A percentile compares a stretch with the other conserved stretches of the same genome.
These are phyloP conservation scores for Saprolegnia diclina DNA, from an alignment of 352 stramenopile genomes.

Conservation along the genomic window DNA sequence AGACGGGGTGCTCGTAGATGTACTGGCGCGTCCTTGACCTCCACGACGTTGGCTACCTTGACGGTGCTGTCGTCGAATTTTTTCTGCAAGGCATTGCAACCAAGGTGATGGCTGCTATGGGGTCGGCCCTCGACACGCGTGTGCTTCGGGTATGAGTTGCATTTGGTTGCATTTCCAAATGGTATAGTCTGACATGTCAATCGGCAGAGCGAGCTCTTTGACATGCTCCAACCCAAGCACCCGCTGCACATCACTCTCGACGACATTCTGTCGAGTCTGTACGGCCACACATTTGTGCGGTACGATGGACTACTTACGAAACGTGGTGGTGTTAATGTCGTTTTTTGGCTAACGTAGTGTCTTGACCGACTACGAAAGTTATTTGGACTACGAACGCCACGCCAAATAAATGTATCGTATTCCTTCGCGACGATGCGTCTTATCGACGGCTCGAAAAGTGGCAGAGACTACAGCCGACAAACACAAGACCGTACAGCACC, in stretches of 20 bases:
- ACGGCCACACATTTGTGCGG: conserved; percentile 22
- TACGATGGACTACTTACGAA: too few relatives aligned
- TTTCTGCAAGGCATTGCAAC: conserved; percentile 18
- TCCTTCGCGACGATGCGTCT: too few relatives aligned
- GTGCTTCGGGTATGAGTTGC: background rate
- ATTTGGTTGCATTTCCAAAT: background rate
- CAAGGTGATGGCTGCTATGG: background rate
- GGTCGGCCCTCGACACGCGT: background rate
- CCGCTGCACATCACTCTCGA: conserved; percentile 6
- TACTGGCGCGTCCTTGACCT: conserved; percentile 24
- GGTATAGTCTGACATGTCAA: background rate
- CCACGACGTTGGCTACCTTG: background rate
- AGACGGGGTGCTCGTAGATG: background rate
- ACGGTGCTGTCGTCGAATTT: conserved; percentile 2
- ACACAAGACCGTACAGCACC: too few relatives aligned
- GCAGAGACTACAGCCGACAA: too few relatives aligned
- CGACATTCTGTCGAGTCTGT: conserved; percentile 3
- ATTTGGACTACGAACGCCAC: conserved; percentile 17
- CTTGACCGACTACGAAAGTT: conserved; percentile 21
- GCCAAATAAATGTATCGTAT: conserved; percentile 4
- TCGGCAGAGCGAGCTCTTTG: conserved; percentile 23
- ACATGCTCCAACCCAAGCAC: conserved; percentile 26
- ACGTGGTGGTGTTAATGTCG: background rate
- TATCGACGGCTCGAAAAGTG: too few relatives aligned
- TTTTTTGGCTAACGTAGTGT: background rate